Percentiles rank a stretch among this genome's conserved stretches.
Conservation (phyloP, 2,329 filamentous ascomycete species). For the Aspergillus sp. region DNA sequence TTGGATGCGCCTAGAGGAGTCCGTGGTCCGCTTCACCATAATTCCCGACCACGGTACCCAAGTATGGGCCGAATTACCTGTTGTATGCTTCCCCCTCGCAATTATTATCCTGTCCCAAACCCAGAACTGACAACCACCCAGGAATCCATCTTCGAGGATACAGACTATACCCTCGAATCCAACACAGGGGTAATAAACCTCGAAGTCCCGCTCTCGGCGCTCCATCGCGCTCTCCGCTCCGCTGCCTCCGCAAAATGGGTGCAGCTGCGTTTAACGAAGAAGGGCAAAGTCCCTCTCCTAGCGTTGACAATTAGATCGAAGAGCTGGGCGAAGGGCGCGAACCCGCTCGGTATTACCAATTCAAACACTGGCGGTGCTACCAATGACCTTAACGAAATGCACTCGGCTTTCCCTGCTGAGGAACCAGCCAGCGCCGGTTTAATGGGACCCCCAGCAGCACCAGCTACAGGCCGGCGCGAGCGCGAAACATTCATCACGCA, state of each 20-base stretch:
- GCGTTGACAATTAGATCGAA: conserved; percentile 82
- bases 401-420: conserved; percentile 3
- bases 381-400: background rate
- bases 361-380: conserved; percentile 2
- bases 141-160: conserved; percentile 82
- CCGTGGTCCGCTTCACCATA: conserved; percentile 88
- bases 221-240: conserved; percentile 89
- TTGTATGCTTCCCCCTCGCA: conserved; percentile 28
- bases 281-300: conserved; percentile 80
- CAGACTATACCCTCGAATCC: conserved; percentile 78
- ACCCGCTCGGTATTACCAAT: conserved; percentile 55
- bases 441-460: background rate
- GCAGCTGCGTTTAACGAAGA: conserved; percentile 87
- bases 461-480: conserved; percentile 56
- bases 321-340: conserved; percentile 44
- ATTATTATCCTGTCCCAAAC: background rate
- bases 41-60: conserved; percentile 93
- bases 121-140: conserved; percentile 15
- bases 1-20: conserved; percentile 86
- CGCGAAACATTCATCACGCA: conserved; percentile 92
- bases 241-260: conserved; percentile 79
- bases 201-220: conserved; percentile 82
- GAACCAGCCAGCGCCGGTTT: background rate
- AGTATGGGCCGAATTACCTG: conserved; percentile 79
- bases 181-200: conserved; percentile 94